Base-by-base conservation (phyloP, 306 rosid genomes). In the Cajanus cajan region DNA sequence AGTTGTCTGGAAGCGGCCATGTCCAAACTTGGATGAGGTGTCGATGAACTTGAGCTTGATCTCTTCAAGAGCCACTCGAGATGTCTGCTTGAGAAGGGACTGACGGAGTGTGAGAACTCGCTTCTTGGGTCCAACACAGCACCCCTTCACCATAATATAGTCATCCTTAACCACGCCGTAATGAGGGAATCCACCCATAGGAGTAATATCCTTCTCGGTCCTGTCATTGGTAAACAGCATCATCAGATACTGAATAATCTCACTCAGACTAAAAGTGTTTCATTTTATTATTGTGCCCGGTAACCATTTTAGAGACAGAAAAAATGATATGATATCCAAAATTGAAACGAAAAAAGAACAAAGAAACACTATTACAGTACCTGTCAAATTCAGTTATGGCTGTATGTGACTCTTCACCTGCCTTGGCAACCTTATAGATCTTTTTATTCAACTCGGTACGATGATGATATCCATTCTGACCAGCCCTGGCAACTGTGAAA, bases 391-490 rank as follows among this genome's bases (percentile, higher is more conserved):
- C 88, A 43, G 88, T 88, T 57, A 74, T 57, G 77, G 84, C 96
- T 7, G 91, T 4, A 70, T 93, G 98, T 0, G 96, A 50, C 68
- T 93, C 98, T 55, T 84, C 79, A 1, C 89, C 94, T 0, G 85
- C 31, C 81, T 93, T 90, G 64, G 91, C 98, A 33, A 93, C 76
- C 89, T 74, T 90, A 80, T 90, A 93, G 33, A 90, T 13, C 77
- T 93, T 93, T 47, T 93, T 93, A 57, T 90, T 93, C 94, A 93
- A 61, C 80, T 93, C 98, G 16, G 98, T 93, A 2, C 98, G 89
- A 81, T 93, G 98, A 55, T 93, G 98, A 73, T 93, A 93, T 28
- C 96, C 98, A 80, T 93, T 93, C 82, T 93, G 98, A 59, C 98
- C 96, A 79, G 98, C 96, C 83, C 98, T 89, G 21, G 98, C 96